Base-by-base conservation (phyloP, 1,139 yeast species). In the Saccharomyces hybrid region DNA sequence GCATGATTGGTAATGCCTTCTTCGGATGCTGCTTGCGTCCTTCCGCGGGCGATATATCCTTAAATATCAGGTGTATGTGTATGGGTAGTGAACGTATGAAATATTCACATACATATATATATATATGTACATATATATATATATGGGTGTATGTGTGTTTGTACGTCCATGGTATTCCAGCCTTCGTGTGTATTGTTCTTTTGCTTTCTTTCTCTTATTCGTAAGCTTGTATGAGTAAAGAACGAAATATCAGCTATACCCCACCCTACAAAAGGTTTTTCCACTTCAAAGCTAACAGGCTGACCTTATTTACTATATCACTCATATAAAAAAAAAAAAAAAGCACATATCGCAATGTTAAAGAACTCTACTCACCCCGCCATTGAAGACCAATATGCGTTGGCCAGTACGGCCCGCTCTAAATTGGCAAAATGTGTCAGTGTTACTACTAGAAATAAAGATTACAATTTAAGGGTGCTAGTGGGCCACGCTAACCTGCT, bases 401-500 rank as follows among this genome's bases (percentile, higher is more conserved):
- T 63, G 49, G 65, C 66, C 46, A 51, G 60, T 38, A 60, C 54
- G 51, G 66, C 63, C 8, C 58, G 62, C 19, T 54, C 58, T 14
- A 63, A 63, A 51, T 60, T 63, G 19, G 46, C 62, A 49, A 47
- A 50, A 12, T 63, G 64, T 47, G 65, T 65, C 2, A 29, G 24
- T n/a, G 49, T 16, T 11, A 52, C 55, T 26, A 38, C 55, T 1
- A 57, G 51, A n/a, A 54, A 55, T 48, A 55, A 56, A 49, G 69
- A 65, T 47, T 58, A 59, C 42, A 58, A 64, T 29, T 52, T 65
- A 27, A 51, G 69, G n/a, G 57, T 65, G n/a, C 53, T 65, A 11
- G 69, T 65, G 2, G 69, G 69, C 21, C 69, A 65, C 50, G 69
- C 68, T 1, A 64, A 64, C 52, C 54, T 65, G 50, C 56, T 65